Percentiles rank a stretch among this genome's conserved stretches.
Evolutionary conservation across 208 protist genomes (phyloP).

Genomic region (Histomonas meleagridis): DNA sequence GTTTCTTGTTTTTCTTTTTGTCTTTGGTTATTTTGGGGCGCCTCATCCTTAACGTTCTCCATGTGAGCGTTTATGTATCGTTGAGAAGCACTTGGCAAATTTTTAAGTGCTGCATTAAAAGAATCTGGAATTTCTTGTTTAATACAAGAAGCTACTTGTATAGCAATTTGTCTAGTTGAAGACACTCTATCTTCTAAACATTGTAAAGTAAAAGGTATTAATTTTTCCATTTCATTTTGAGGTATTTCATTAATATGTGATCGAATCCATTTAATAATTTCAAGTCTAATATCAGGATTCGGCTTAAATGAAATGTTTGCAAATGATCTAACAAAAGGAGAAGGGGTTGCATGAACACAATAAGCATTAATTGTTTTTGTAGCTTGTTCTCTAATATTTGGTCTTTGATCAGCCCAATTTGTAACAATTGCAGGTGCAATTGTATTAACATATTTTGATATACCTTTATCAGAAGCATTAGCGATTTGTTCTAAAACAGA

Average conservation of each 20-base stretch:
- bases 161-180: not conserved
- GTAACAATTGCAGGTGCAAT: not conserved
- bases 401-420: not conserved
- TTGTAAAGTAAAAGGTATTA: not conserved
- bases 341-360: not conserved
- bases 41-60: not conserved
- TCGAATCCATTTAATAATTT: not conserved
- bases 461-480: not conserved
- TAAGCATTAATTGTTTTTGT: constrained; percentile 1
- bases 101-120: not conserved
- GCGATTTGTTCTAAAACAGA: not conserved
- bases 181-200: not conserved
- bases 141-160: not conserved
- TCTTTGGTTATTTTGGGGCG: too few species aligned
- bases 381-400: not conserved
- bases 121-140: not conserved
- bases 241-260: not conserved
- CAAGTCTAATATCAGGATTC: not conserved
- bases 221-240: not conserved
- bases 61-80: not conserved
- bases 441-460: not conserved
- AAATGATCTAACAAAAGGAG: not conserved
- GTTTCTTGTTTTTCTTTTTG: not conserved
- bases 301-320: not conserved
- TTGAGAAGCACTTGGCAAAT: not conserved